Percentiles rank a stretch among this genome's conserved stretches.
Evolutionary conservation across 2,329 filamentous ascomycete genomes (phyloP).

Genomic region (Ilyonectria robusta): DNA sequence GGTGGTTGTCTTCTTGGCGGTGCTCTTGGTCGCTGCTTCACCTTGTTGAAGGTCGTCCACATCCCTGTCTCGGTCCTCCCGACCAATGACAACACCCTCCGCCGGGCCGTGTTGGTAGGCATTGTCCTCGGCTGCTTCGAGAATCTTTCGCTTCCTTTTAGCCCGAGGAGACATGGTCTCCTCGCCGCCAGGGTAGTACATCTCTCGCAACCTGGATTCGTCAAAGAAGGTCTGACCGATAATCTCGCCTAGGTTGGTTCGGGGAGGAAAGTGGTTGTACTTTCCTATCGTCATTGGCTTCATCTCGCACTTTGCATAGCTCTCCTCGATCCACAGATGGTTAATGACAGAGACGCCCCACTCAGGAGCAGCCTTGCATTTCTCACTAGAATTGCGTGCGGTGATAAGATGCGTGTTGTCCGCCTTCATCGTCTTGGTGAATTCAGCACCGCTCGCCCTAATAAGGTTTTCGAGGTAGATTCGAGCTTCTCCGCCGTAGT

Average conservation of each 20-base stretch:
- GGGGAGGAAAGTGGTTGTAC: constrained; percentile 88
- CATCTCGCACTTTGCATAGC: constrained; percentile 89
- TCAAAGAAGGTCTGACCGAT: constrained; percentile 92
- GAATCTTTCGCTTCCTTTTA: constrained; percentile 65
- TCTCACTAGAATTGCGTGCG: constrained; percentile 90
- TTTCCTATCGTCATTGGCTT: constrained; percentile 80
- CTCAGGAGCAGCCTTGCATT: constrained; percentile 91
- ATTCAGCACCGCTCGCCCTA: constrained; percentile 85
- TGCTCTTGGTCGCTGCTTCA: constrained; percentile 51
- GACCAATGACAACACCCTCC: constrained; percentile 62
- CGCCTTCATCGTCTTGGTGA: constrained; percentile 94
- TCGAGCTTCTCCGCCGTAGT: constrained; percentile 95
- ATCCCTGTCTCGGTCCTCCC: constrained; percentile 55
- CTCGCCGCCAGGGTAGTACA: constrained; percentile 78
- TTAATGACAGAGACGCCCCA: constrained; percentile 94
- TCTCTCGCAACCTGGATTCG: constrained; percentile 68
- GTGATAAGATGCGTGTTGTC: constrained; percentile 98
- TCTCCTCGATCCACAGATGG: constrained; percentile 97
- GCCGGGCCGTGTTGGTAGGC: constrained; percentile 62
- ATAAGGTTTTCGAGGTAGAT: constrained; percentile 95
- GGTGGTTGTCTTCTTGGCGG: constrained; percentile 46
- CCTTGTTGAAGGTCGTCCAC: constrained; percentile 62
- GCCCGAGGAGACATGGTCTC: constrained; percentile 59
- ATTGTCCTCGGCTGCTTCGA: constrained; percentile 66
- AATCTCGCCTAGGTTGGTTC: constrained; percentile 93